phyloP scores from a whole-genome alignment of 257 asterid species.

The Rehmannia glutinosa region DNA sequence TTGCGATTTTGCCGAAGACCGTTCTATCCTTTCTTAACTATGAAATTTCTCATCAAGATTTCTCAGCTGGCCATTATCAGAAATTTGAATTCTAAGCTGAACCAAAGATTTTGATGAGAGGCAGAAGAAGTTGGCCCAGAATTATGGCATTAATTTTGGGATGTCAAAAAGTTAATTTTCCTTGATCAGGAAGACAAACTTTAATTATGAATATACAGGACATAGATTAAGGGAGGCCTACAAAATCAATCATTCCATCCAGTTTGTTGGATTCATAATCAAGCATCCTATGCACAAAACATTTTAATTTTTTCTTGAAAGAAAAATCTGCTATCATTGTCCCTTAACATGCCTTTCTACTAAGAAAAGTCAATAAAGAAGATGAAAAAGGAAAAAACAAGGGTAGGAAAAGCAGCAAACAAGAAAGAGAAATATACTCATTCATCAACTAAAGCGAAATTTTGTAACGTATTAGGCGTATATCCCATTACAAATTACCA shows the following conservation, averaged over 20 bases:
- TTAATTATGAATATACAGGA: conserved; percentile 27
- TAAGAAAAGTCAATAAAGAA: conserved; percentile 13
- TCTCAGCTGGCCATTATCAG: neutral
- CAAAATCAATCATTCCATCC: conserved; percentile 25
- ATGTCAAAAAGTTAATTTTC: conserved; percentile 21
- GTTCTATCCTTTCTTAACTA: too few relatives aligned
- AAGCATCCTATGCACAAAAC: conserved; percentile 55
- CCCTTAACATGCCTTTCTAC: conserved; percentile 18
- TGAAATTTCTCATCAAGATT: neutral
- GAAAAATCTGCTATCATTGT: conserved; percentile 8
- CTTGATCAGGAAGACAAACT: conserved; percentile 47
- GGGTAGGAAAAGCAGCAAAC: too few relatives aligned
- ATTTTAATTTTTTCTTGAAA: neutral
- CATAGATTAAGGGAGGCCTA: conserved; percentile 9
- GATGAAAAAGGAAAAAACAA: conserved; percentile 5
- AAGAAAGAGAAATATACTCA: neutral
- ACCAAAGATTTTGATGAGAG: neutral
- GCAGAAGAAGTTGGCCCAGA: neutral
- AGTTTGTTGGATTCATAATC: conserved; percentile 29
- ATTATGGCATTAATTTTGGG: conserved; percentile 25
- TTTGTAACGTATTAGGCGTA: too few relatives aligned
- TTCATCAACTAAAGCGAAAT: neutral
- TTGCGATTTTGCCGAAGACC: too few relatives aligned
- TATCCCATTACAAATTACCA: too few relatives aligned
- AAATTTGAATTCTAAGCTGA: neutral